A percentile compares a stretch with the other conserved stretches of the same genome.
Conservation (phyloP, 169 alveolate species). For the Eimeria tenella region DNA sequence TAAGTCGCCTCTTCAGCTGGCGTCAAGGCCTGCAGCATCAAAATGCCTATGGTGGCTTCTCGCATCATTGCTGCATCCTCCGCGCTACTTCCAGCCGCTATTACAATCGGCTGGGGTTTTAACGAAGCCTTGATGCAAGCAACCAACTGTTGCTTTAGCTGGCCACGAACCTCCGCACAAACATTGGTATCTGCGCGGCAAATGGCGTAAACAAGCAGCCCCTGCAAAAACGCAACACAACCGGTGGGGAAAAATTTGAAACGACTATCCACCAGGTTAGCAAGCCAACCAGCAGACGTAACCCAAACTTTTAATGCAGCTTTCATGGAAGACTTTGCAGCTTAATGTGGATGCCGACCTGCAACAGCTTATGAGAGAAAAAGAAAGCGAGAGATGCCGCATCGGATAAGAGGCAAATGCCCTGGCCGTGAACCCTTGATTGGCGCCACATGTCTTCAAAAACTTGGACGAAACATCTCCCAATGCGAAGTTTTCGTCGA, state of each 20-base stretch:
- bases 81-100: constrained; percentile 65
- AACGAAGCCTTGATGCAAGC: constrained; percentile 54
- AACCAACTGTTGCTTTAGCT: constrained; percentile 58
- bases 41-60: constrained; percentile 52
- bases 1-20: background rate
- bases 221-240: constrained; percentile 18
- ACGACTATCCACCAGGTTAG: background rate
- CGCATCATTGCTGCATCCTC: constrained; percentile 73
- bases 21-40: constrained; percentile 26
- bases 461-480: constrained; percentile 40
- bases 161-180: constrained; percentile 63
- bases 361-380: constrained; percentile 29
- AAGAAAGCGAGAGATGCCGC: constrained; percentile 59
- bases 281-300: background rate
- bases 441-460: constrained; percentile 71
- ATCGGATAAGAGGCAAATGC: constrained; percentile 47
- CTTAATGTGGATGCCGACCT: background rate
- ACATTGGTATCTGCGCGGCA: constrained; percentile 65
- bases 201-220: constrained; percentile 40
- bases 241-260: background rate
- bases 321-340: no score
- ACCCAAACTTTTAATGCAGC: background rate
- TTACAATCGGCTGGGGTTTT: constrained; percentile 62
- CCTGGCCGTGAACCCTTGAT: constrained; percentile 49
- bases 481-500: constrained; percentile 46